Evolutionary conservation across 139 green algal genomes (phyloP), one percentile per base, ranked within the genome.

Genomic region (Nannochloris sp.): DNA sequence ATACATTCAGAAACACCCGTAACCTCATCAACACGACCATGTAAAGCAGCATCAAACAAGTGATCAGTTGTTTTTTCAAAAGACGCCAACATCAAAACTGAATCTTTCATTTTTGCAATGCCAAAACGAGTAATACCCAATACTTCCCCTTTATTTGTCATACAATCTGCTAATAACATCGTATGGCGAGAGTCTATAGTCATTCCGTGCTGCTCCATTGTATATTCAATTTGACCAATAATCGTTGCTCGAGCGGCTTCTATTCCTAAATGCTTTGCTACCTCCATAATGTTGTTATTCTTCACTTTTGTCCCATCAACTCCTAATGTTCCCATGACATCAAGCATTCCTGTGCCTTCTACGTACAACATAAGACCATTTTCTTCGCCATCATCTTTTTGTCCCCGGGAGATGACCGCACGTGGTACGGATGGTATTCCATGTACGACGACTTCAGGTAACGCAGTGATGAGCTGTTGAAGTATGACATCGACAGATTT

Each of bases 71-170:
- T 98, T 80, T 97, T 97, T 78, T 99, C 94, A 81, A 99, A 99
- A 14, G 79, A 92, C 5, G 94, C 94, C 36, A 96, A 90, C 89
- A 97, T 97, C 46, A 99, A 84, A 60, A 99, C 94, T 39, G 73
- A 90, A 75, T 99, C 94, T 82, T 98, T 98, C 94, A 99, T 98
- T 78, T 97, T 96, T 34, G 91, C 90, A 38, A 99, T 99, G 66
- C 94, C 94, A 64, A 97, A 97, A 24, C 94, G 87, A 1, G 92
- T 99, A 78, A 99, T 99, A 68, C 94, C 94, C 76, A 98, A 81
- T 39, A 98, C 91, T 80, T 98, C 89, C 10, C 92, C 92, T 84
- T 96, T 97, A 83, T 94, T 96, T 3, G 90, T 95, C 93, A 99
- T 99, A 75, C 91, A 92, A 81, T 99, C 93, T 0, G 93, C 92